A percentile compares a stretch with the other conserved stretches of the same genome.
These are phyloP conservation scores for Colletotrichum sp. DNA, from an alignment of 2,329 filamentous ascomycete species.

Conservation along the genomic window DNA sequence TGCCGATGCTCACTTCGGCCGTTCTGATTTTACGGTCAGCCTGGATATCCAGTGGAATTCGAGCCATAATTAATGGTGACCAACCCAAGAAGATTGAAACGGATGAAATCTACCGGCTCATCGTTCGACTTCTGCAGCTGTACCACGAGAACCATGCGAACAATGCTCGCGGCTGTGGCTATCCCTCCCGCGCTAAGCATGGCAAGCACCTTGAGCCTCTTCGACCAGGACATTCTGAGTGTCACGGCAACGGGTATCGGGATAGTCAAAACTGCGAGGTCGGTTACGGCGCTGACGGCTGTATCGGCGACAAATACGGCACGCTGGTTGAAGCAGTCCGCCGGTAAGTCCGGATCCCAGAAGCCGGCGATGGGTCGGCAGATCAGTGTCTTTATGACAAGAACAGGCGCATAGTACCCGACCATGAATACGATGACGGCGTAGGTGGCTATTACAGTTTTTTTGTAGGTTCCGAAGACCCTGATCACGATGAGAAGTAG, in stretches of 20 bases:
- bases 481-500: slow-evolving; percentile 47
- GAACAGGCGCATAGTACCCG: slow-evolving; percentile 32
- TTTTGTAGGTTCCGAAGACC: slow-evolving; percentile 46
- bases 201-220: slow-evolving; percentile 32
- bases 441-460: slow-evolving; percentile 42
- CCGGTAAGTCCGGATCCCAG: slow-evolving; percentile 35
- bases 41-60: neutral
- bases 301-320: slow-evolving; percentile 35
- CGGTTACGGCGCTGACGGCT: slow-evolving; percentile 34
- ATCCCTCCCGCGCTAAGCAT: slow-evolving; percentile 35
- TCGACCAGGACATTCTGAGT: slow-evolving; percentile 31
- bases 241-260: slow-evolving; percentile 36
- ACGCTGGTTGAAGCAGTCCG: slow-evolving; percentile 39
- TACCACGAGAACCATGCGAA: slow-evolving; percentile 30
- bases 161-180: slow-evolving; percentile 35
- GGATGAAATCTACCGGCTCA: slow-evolving; percentile 18
- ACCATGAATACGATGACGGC: slow-evolving; percentile 40
- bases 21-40: slow-evolving; percentile 19
- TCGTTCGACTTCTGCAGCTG: slow-evolving; percentile 26
- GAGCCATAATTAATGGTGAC: neutral
- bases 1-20: slow-evolving; percentile 34
- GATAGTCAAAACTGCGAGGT: slow-evolving; percentile 33
- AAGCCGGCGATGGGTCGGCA: slow-evolving; percentile 46
- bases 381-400: slow-evolving; percentile 43
- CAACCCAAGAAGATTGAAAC: slow-evolving; percentile 11